Base-by-base conservation (phyloP, 352 stramenopile species). In the Pythium aquatile region DNA sequence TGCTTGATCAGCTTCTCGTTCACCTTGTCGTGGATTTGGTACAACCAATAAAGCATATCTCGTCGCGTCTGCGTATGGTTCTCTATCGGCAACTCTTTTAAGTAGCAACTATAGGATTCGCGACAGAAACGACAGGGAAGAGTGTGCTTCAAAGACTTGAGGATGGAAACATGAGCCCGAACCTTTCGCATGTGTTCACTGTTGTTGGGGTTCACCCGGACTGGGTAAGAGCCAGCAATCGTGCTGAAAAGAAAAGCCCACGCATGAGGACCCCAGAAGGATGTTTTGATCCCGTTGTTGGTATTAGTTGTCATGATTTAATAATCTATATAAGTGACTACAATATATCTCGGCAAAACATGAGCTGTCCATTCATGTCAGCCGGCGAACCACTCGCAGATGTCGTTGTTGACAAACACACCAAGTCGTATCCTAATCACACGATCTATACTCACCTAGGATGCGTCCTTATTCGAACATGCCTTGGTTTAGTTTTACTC, bases 201-300 rank as follows among this genome's bases (percentile, higher is more conserved):
- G 44, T 51, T 20, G 17, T 20, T 51, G 44, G 8, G 9, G 17
- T 51, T 20, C 8, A 51, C 44, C 26, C 17, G 8, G 9, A 51
- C 44, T 24, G 44, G 44, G 17, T 51, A 51, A 11, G 44, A 51
- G 6, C 44, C 44, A 10, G 44, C 44, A n/a, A 51, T 51, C 44
- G 44, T n/a, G 44, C 44, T 51, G 26, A 51, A 51, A 11, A 51
- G 44, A 51, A 51, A 51, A 8, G 44, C 44, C 44, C 44, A 51
- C 17, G 44, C 44, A n/a, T 20, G 17, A 20, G 44, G 44, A 5
- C 44, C 44, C 44, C 44, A 51, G 44, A 24, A 51, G 6, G 44
- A 51, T 8, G 44, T 51, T 51, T 51, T 51, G 8, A 51, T 51
- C 44, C 44, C 44, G 17, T 51, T 51, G 44, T 24, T 20, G 44